These are phyloP conservation scores for Gamsiella multidivaricata DNA, from an alignment of 192 early-diverging fungal species.

Conservation along the genomic window DNA sequence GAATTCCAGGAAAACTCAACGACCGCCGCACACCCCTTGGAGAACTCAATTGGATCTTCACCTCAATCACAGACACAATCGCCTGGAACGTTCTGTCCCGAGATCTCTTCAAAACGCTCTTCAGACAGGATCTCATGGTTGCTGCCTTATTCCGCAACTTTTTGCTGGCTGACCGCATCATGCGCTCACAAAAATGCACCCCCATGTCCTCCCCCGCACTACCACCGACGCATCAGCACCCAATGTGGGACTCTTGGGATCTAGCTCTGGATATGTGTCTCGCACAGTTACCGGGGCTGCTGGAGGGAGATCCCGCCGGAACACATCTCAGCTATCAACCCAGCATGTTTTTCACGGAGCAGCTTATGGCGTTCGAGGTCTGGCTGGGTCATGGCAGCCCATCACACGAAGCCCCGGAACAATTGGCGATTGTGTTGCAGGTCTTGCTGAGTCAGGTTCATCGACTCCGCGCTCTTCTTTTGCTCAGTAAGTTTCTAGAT, in stretches of 20 bases:
- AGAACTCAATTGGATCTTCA: slow-evolving; percentile 99
- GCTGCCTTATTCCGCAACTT: slow-evolving; percentile 96
- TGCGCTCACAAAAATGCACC: slow-evolving; percentile 93
- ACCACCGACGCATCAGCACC: slow-evolving; percentile 93
- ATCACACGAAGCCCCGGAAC: slow-evolving; percentile 85
- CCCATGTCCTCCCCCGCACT: slow-evolving; percentile 89
- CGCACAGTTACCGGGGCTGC: slow-evolving; percentile 86
- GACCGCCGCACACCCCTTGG: slow-evolving; percentile 95
- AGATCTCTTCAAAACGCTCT: slow-evolving; percentile 91
- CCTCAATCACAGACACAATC: slow-evolving; percentile 97
- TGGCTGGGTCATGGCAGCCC: slow-evolving; percentile 90
- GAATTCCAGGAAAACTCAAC: slow-evolving; percentile 86
- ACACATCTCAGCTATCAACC: slow-evolving; percentile 73
- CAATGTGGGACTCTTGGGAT: slow-evolving; percentile 97
- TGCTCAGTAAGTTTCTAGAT: slow-evolving; percentile 92
- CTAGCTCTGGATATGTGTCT: slow-evolving; percentile 94
- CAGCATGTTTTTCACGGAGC: slow-evolving; percentile 94
- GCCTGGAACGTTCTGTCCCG: slow-evolving; percentile 94
- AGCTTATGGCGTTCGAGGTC: slow-evolving; percentile 96
- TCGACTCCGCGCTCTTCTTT: slow-evolving; percentile 88
- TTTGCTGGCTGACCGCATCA: slow-evolving; percentile 93
- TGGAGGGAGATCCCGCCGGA: slow-evolving; percentile 57
- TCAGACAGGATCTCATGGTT: slow-evolving; percentile 94
- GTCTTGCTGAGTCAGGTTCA: slow-evolving; percentile 96
- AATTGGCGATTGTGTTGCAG: slow-evolving; percentile 96